Evolutionary conservation across 2,329 filamentous ascomycete species (phyloP).

Genomic region (Amauroascus niger): DNA sequence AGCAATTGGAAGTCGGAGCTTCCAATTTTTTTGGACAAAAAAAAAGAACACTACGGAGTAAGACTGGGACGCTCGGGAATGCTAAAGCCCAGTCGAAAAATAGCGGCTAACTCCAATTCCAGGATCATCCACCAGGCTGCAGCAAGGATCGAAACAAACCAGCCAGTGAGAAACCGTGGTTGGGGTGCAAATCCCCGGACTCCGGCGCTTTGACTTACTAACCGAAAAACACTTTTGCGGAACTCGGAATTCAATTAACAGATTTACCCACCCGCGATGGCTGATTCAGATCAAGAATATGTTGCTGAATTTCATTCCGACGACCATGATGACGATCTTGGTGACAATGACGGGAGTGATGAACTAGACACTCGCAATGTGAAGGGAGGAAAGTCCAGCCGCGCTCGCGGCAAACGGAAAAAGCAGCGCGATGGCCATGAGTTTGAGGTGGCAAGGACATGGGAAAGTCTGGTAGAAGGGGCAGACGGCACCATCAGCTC

Average conservation of each 20-base stretch:
- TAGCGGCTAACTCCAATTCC: neutral
- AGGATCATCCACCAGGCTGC: neutral
- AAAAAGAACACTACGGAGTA: neutral
- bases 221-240: neutral
- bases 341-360: conserved; percentile 18
- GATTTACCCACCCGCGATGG: conserved; percentile 24
- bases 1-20: neutral
- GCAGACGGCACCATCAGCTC: conserved; percentile 67
- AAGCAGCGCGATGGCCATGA: conserved; percentile 34
- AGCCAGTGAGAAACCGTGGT: conserved; percentile 7
- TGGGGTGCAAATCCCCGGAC: neutral
- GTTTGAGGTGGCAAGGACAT: conserved; percentile 43
- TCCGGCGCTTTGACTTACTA: conserved; percentile 4
- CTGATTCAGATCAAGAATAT: conserved; percentile 45
- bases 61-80: neutral
- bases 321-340: conserved; percentile 28
- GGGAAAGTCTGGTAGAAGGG: conserved; percentile 65
- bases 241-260: conserved; percentile 4
- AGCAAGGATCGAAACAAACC: conserved; percentile 2
- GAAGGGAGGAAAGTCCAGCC: neutral
- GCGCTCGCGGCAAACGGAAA: conserved; percentile 22
- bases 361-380: conserved; percentile 12
- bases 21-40: neutral
- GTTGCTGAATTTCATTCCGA: conserved; percentile 40
- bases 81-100: neutral